Base-by-base conservation (phyloP, 2,329 filamentous ascomycete genomes). In the Mollisiaceae sp. region DNA sequence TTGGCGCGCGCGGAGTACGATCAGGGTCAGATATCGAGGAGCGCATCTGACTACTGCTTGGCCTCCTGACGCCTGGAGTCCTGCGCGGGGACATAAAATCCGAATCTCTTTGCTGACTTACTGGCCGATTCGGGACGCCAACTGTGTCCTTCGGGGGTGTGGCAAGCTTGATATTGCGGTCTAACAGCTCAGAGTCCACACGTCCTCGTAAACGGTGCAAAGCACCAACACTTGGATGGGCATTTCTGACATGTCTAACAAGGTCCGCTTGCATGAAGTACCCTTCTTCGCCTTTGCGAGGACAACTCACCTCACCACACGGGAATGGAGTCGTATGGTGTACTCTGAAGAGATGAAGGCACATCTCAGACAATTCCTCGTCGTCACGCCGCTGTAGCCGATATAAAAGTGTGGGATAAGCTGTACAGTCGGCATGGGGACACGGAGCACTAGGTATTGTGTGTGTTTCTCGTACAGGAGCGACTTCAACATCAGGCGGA, bases 291-390 rank as follows among this genome's bases (percentile, higher is more conserved):
- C 73, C 73, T 56, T 65, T 70, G 12, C 66, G 64, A 6, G 57
- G 38, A 60, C 73, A 75, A 47, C 61, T 60, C n/a, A 57, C 35
- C 59, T 74, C 73, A n/a, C 66, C 62, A 63, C 73, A 75, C 8
- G 73, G 72, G 36, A 70, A 75, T 11, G 72, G 70, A 22, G 72
- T 72, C 12, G 69, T 72, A 24, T 70, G 69, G 57, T 75, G 72
- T 14, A 60, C 60, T 35, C 63, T 56, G 35, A 73, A 68, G 4
- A 74, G 63, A 59, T 75, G 73, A 22, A 70, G 58, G 39, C 68
- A 69, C 67, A 75, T 69, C 63, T 72, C 67, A 20, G 73, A 73
- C 4, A 69, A 57, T 1, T 73, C 65, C 62, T 74, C 71, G 18
- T 70, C 62, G 20, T 67, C 62, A 6, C 65, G 52, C 35, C 68